These are phyloP conservation scores for Amanita pseudoporphyria DNA, from an alignment of 768 basidiomycete species.

Conservation along the genomic window DNA sequence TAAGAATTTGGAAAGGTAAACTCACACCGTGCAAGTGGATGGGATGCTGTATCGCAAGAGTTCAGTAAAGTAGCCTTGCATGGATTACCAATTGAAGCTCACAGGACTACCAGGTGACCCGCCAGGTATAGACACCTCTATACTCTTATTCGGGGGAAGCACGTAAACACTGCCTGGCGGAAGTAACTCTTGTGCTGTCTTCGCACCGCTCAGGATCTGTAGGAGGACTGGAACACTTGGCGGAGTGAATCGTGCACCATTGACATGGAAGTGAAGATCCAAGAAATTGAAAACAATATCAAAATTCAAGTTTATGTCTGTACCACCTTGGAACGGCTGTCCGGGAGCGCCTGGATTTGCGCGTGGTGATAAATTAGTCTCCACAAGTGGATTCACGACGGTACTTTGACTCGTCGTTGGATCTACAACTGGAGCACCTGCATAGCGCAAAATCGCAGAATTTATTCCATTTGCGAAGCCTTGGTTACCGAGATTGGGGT, in stretches of 20 bases:
- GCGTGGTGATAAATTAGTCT: conserved; percentile 10
- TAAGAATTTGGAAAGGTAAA: background rate
- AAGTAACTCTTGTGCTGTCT: conserved; percentile 34
- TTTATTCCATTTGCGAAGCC: conserved; percentile 30
- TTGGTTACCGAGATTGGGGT: conserved; percentile 20
- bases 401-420: conserved; percentile 20
- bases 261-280: conserved; percentile 17
- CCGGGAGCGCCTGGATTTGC: conserved; percentile 14
- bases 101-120: conserved; percentile 2
- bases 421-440: conserved; percentile 27
- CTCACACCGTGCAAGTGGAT: conserved; percentile 30
- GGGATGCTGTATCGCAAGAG: conserved; percentile 20
- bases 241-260: conserved; percentile 20
- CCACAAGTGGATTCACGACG: background rate
- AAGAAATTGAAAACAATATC: conserved; percentile 11
- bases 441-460: conserved; percentile 45
- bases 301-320: conserved; percentile 17
- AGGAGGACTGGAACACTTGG: conserved; percentile 45
- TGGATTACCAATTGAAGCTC: background rate
- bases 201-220: conserved; percentile 48
- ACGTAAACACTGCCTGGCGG: conserved; percentile 39
- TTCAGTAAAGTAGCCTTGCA: background rate
- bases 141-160: conserved; percentile 33
- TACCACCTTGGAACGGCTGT: conserved; percentile 12
- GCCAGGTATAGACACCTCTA: conserved; percentile 15